Conservation (phyloP, 352 stramenopile species). For the Globisporangium megalacanthum region DNA sequence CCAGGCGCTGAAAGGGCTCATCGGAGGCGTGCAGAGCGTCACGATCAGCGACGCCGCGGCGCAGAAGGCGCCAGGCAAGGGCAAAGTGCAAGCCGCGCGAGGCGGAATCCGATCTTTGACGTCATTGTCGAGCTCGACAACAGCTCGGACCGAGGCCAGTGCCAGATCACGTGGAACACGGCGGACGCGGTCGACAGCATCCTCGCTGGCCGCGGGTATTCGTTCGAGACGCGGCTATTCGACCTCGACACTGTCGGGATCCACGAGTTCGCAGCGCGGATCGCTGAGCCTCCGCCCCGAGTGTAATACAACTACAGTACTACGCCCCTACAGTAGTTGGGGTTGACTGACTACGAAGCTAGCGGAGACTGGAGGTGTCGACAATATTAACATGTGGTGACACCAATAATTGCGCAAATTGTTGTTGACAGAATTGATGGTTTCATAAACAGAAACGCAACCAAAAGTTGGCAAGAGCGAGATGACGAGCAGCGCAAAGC, state of each 20-base stretch:
- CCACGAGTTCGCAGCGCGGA: slow-evolving; percentile 14
- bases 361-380: too few species aligned
- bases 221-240: slow-evolving; percentile 33
- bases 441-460: too few species aligned
- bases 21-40: slow-evolving; percentile 56
- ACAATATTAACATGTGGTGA: too few species aligned
- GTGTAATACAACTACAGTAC: too few species aligned
- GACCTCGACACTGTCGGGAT: slow-evolving; percentile 23
- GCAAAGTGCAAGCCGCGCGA: slow-evolving; percentile 41
- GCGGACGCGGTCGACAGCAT: slow-evolving; percentile 69
- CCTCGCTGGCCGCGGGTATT: slow-evolving; percentile 30
- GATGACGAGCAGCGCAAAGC: slow-evolving; percentile 19
- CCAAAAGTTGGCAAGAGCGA: too few species aligned
- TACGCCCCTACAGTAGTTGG: too few species aligned
- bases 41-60: neutral
- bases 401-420: too few species aligned
- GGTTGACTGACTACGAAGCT: too few species aligned
- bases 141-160: slow-evolving; percentile 41
- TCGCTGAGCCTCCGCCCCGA: neutral
- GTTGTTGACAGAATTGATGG: too few species aligned
- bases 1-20: slow-evolving; percentile 60
- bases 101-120: slow-evolving; percentile 68
- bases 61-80: slow-evolving; percentile 23
- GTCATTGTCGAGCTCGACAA: slow-evolving; percentile 77
- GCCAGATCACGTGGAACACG: slow-evolving; percentile 60